A percentile compares a stretch with the other conserved stretches of the same genome.
phyloP scores from a whole-genome alignment of 2,329 filamentous ascomycete species.

The Colletotrichum falcatum region DNA sequence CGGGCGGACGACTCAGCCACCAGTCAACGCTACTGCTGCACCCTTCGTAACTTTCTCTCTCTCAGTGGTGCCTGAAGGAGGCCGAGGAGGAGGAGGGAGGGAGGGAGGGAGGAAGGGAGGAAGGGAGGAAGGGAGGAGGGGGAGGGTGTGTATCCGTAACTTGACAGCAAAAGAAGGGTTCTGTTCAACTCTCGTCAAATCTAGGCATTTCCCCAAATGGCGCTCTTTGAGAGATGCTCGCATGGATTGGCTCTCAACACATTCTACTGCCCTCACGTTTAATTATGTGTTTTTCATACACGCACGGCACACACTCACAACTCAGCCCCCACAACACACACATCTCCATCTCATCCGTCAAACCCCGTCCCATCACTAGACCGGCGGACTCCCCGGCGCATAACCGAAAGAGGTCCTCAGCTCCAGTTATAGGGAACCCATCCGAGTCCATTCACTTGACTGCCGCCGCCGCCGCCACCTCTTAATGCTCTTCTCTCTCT shows the following conservation, averaged over 20 bases:
- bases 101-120: too few relatives aligned
- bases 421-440: constrained; percentile 30
- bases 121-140: too few relatives aligned
- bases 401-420: constrained; percentile 34
- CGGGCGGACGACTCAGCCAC: constrained; percentile 32
- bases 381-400: constrained; percentile 30
- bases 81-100: too few relatives aligned
- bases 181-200: background rate
- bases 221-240: background rate
- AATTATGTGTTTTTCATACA: too few relatives aligned
- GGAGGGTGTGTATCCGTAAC: too few relatives aligned
- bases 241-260: background rate
- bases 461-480: constrained; percentile 23
- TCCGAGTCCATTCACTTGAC: constrained; percentile 23
- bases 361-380: constrained; percentile 16
- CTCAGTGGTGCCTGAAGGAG: too few relatives aligned
- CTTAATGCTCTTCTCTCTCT: constrained; percentile 14
- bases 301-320: too few relatives aligned
- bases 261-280: background rate
- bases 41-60: constrained; percentile 22
- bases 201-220: background rate
- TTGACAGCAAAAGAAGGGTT: background rate
- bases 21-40: constrained; percentile 34
- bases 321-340: background rate
- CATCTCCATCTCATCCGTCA: constrained; percentile 10